phyloP scores from a whole-genome alignment of 2,329 filamentous ascomycete genomes.

The Epichloe aotearoae region DNA sequence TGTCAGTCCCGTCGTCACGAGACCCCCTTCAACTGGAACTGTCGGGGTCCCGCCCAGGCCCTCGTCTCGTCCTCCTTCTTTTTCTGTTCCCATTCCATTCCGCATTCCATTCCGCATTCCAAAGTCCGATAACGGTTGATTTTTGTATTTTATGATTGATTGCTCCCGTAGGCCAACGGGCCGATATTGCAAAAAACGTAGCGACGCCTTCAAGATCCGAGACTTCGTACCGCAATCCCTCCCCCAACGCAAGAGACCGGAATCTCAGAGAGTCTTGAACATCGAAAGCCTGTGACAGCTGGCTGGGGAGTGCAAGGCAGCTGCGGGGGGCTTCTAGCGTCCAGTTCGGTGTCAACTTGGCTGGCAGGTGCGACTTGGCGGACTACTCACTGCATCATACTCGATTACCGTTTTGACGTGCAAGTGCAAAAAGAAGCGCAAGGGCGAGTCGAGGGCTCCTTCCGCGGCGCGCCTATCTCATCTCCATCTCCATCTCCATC shows the following conservation, averaged over 20 bases:
- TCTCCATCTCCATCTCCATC: too few relatives aligned
- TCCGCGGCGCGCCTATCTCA: background rate
- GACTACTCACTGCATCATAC: too few relatives aligned
- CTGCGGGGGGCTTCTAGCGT: too few relatives aligned
- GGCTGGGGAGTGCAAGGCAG: background rate
- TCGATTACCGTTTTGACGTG: too few relatives aligned
- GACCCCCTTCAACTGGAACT: background rate
- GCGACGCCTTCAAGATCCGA: background rate
- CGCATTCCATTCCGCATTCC: background rate
- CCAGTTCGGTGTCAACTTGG: too few relatives aligned
- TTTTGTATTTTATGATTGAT: background rate
- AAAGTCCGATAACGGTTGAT: background rate
- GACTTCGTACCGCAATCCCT: background rate
- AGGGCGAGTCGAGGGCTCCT: background rate
- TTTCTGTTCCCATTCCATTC: background rate
- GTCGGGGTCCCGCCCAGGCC: background rate
- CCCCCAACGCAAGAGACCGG: background rate
- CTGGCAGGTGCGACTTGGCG: too few relatives aligned
- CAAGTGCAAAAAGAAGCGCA: background rate
- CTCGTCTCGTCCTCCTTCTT: background rate
- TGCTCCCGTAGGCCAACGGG: background rate
- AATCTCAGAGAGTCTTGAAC: background rate
- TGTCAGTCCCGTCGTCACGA: slow-evolving; percentile 1
- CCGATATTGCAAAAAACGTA: background rate
- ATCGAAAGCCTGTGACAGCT: background rate